phyloP scores from a whole-genome alignment of 2,329 filamentous ascomycete species.

The Xylaria sp. region DNA sequence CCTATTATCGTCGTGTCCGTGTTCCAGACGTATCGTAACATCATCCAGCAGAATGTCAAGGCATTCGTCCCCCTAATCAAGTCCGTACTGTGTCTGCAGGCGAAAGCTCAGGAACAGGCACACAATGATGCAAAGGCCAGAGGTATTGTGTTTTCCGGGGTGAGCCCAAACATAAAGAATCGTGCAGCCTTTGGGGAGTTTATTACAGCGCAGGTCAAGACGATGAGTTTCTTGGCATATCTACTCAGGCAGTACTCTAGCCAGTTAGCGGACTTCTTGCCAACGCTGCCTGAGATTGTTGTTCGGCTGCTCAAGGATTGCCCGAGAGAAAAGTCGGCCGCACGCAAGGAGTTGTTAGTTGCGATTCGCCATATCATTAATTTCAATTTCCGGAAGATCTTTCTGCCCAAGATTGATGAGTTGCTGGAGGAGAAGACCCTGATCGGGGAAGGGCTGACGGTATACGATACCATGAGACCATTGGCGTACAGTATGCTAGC shows the following conservation, averaged over 20 bases:
- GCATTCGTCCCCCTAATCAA: constrained; percentile 94
- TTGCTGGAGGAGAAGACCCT: constrained; percentile 90
- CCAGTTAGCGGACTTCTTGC: constrained; percentile 85
- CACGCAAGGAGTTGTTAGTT: constrained; percentile 91
- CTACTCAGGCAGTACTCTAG: constrained; percentile 84
- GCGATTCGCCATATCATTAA: constrained; percentile 99
- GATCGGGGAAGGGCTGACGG: constrained; percentile 93
- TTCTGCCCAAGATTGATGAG: constrained; percentile 91
- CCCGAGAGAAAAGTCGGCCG: constrained; percentile 88
- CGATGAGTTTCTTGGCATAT: constrained; percentile 98
- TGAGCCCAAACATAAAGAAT: constrained; percentile 92
- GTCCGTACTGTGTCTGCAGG: constrained; percentile 82
- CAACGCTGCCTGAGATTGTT: constrained; percentile 82
- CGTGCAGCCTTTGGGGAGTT: constrained; percentile 94
- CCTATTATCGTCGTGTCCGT: constrained; percentile 98
- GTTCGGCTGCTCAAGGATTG: constrained; percentile 92
- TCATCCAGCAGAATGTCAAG: constrained; percentile 83
- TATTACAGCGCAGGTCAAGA: constrained; percentile 97
- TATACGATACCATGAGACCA: constrained; percentile 94
- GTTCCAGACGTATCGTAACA: constrained; percentile 86
- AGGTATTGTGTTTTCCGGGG: constrained; percentile 85
- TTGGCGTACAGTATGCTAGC: constrained; percentile 98
- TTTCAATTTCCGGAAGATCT: constrained; percentile 96
- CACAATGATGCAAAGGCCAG: constrained; percentile 81
- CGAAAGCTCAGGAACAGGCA: constrained; percentile 89